phyloP scores from a whole-genome alignment of 208 protist species.

The Tetramitus jugosus region DNA sequence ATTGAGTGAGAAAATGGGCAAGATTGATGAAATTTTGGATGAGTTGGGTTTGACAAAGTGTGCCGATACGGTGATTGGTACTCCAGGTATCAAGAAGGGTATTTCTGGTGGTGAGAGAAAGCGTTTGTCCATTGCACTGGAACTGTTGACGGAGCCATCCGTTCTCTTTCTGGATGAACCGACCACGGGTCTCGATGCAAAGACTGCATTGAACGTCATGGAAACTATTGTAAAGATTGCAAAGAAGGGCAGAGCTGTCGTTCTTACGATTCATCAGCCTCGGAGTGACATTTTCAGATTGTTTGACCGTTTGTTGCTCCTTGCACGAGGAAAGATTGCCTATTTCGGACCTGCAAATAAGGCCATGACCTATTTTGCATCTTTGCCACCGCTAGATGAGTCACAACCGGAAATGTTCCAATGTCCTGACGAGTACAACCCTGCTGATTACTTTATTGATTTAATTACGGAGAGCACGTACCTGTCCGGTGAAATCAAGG shows the following conservation, averaged over 20 bases:
- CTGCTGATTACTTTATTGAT: constrained; percentile 37
- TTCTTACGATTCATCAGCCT: constrained; percentile 27
- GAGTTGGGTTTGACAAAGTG: constrained; percentile 55
- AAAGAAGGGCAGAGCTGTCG: neutral
- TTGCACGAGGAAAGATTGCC: constrained; percentile 5
- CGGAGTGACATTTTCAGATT: neutral
- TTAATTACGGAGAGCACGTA: neutral
- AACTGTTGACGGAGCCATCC: neutral
- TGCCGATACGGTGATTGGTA: constrained; percentile 53
- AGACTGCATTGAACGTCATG: neutral
- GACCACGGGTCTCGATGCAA: neutral
- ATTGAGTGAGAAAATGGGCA: constrained; percentile 49
- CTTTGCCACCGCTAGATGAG: too few species aligned
- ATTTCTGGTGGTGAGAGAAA: constrained; percentile 10
- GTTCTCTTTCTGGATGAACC: constrained; percentile 22
- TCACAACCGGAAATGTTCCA: too few species aligned
- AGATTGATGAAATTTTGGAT: constrained; percentile 56
- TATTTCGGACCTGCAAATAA: constrained; percentile 17
- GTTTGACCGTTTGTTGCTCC: constrained; percentile 21
- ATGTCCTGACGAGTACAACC: constrained; percentile 30
- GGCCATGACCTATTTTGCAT: constrained; percentile 29
- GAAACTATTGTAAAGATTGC: neutral
- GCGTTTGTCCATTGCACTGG: neutral
- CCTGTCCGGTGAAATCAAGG: neutral
- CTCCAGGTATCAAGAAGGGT: neutral